Base-by-base conservation (phyloP, 2,329 filamentous ascomycete genomes). In the Paraconiothyrium brasiliense region DNA sequence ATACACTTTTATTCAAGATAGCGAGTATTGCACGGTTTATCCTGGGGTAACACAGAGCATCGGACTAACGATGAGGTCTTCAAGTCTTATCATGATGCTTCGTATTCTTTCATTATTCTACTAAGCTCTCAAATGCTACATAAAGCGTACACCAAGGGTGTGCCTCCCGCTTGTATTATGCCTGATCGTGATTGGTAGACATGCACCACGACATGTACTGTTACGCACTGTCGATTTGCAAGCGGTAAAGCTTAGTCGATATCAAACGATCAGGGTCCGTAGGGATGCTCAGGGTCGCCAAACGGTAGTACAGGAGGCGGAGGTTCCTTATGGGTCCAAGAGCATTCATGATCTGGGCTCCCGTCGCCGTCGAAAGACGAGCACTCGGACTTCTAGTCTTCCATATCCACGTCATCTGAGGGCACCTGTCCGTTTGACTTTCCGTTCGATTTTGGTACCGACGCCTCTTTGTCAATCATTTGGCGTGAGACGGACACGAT, bases 401-500 rank as follows among this genome's bases (percentile, higher is more conserved):
- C 57, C 51, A 56, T 52, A 5, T 49, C 57, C n/a, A 37, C 34
- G 44, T 60, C 41, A 14, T 50, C 32, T 27, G 43, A 7, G 32
- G 37, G 49, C 10, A 30, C 3, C 47, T 74, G 72, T 30, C 66
- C 67, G 11, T 65, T 65, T 10, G 69, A 64, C 22, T 68, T 68
- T 32, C 70, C 74, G 41, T 72, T 76, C 5, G 71, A 63, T 61
- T 79, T 79, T 87, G 94, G 92, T 80, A 97, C 92, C 5, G 93
- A 95, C 3, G 95, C 95, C 80, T 99, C 95, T 84, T 98, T 98
- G 84, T 98, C 95, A 74, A 99, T 98, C 94, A 99, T 97, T 81
- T 98, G 95, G 78, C 94, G 87, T 67, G 93, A 96, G n/a, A 99
- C 94, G 3, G 93, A 92, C 13, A 99, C 95, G 67, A 99, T 99